These are phyloP conservation scores for Vararia minispora DNA, from an alignment of 768 basidiomycete genomes.

Conservation along the genomic window DNA sequence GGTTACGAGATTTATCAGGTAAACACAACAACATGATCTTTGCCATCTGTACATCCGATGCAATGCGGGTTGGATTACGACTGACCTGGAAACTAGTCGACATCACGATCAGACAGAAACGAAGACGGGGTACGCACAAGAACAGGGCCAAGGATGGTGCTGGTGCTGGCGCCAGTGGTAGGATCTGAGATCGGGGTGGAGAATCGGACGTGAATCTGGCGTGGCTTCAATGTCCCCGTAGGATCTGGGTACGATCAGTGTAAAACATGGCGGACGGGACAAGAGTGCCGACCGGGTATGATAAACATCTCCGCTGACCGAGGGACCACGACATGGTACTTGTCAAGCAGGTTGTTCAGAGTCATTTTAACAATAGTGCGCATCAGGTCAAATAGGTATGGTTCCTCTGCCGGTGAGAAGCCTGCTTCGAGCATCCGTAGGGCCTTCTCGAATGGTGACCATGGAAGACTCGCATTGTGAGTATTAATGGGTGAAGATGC, in stretches of 20 bases:
- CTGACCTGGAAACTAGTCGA: slow-evolving; percentile 30
- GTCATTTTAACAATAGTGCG: slow-evolving; percentile 30
- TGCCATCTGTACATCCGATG: slow-evolving; percentile 66
- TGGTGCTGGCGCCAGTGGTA: slow-evolving; percentile 24
- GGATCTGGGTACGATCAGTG: slow-evolving; percentile 43
- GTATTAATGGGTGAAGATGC: no score
- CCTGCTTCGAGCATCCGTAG: slow-evolving; percentile 56
- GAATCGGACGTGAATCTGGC: slow-evolving; percentile 50
- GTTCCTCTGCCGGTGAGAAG: slow-evolving; percentile 35
- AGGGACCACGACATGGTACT: slow-evolving; percentile 47
- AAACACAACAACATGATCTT: background rate
- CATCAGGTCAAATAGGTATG: slow-evolving; percentile 35
- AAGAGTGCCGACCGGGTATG: slow-evolving; percentile 42
- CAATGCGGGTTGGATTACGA: slow-evolving; percentile 62
- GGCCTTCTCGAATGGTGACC: slow-evolving; percentile 36
- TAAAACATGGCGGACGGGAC: background rate
- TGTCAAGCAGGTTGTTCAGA: slow-evolving; percentile 38
- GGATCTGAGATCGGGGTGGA: slow-evolving; percentile 23
- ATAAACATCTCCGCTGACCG: slow-evolving; percentile 48
- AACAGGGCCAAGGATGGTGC: slow-evolving; percentile 48
- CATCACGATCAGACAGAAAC: background rate
- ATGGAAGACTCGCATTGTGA: no score
- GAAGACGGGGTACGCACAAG: slow-evolving; percentile 29
- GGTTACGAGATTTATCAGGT: background rate
- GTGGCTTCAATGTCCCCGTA: slow-evolving; percentile 45